phyloP scores from a whole-genome alignment of 2,329 filamentous ascomycete genomes.

The Trichoderma pleuroti region DNA sequence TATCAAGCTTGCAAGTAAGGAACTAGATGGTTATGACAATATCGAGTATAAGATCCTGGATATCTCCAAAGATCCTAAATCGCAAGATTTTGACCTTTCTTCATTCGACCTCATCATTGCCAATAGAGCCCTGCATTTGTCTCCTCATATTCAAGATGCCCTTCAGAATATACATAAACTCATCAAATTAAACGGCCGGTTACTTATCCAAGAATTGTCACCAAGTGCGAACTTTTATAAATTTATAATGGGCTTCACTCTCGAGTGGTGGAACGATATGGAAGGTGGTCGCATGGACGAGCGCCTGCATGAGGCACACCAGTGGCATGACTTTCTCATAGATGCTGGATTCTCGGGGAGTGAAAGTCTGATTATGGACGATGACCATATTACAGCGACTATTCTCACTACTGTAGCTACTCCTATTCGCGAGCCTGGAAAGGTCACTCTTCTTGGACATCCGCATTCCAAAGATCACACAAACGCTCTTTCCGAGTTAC shows the following conservation, averaged over 20 bases:
- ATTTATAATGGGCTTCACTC: background rate
- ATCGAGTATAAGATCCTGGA: conserved; percentile 29
- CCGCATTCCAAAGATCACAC: background rate
- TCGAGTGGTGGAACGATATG: background rate
- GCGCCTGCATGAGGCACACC: background rate
- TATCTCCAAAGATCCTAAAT: conserved; percentile 9
- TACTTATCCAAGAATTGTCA: conserved; percentile 6
- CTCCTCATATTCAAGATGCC: background rate
- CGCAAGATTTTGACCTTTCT: conserved; percentile 15
- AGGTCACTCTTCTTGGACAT: background rate
- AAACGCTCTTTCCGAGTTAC: background rate
- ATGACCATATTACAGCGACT: conserved; percentile 1
- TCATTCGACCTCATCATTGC: conserved; percentile 19
- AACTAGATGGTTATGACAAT: conserved; percentile 17
- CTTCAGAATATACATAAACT: conserved; percentile 1
- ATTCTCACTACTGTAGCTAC: background rate
- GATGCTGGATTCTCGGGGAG: conserved; percentile 15
- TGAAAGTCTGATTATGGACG: conserved; percentile 11
- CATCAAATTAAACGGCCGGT: background rate
- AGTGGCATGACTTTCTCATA: conserved; percentile 9
- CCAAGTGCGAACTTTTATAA: background rate
- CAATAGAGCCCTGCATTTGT: background rate
- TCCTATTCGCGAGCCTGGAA: background rate
- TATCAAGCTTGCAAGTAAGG: conserved; percentile 24
- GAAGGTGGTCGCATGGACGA: background rate